phyloP scores from a whole-genome alignment of 495 filamentous ascomycete genomes.

The Pseudevernia furfuracea region DNA sequence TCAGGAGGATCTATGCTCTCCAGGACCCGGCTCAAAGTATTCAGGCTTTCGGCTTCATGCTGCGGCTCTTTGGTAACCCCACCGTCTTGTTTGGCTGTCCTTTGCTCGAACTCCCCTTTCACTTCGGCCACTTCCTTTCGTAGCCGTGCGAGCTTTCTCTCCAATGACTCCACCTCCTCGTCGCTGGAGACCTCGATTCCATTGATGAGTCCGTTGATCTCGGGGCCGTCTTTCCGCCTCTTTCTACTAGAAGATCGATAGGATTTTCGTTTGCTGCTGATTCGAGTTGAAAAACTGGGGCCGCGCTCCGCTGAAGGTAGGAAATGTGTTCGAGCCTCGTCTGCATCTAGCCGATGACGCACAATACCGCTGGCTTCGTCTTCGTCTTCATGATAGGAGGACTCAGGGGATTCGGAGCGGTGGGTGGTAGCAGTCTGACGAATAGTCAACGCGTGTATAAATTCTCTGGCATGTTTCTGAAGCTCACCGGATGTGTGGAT shows the following conservation, averaged over 20 bases:
- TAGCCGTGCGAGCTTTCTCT: constrained; percentile 68
- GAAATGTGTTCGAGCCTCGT: constrained; percentile 73
- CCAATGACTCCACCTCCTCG: constrained; percentile 58
- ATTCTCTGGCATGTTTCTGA: constrained; percentile 12
- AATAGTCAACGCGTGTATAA: constrained; percentile 22
- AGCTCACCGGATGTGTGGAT: constrained; percentile 66
- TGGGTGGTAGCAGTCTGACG: constrained; percentile 51
- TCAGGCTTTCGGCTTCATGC: constrained; percentile 40
- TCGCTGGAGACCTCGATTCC: constrained; percentile 61
- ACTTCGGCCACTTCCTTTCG: constrained; percentile 72
- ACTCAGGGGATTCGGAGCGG: constrained; percentile 51
- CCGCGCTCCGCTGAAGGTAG: constrained; percentile 63
- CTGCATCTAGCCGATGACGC: constrained; percentile 61
- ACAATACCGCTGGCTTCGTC: constrained; percentile 61
- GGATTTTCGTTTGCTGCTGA: constrained; percentile 67
- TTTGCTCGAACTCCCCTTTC: constrained; percentile 55
- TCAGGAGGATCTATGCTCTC: constrained; percentile 45
- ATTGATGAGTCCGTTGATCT: constrained; percentile 41
- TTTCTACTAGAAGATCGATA: constrained; percentile 67
- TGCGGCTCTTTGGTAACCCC: constrained; percentile 28
- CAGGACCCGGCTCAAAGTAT: constrained; percentile 57
- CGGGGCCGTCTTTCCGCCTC: constrained; percentile 46
- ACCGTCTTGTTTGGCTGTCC: constrained; percentile 33
- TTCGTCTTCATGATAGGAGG: constrained; percentile 47
- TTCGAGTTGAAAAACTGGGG: constrained; percentile 76